phyloP scores from a whole-genome alignment of 2,329 filamentous ascomycete genomes.

The Cytospora leucostoma region DNA sequence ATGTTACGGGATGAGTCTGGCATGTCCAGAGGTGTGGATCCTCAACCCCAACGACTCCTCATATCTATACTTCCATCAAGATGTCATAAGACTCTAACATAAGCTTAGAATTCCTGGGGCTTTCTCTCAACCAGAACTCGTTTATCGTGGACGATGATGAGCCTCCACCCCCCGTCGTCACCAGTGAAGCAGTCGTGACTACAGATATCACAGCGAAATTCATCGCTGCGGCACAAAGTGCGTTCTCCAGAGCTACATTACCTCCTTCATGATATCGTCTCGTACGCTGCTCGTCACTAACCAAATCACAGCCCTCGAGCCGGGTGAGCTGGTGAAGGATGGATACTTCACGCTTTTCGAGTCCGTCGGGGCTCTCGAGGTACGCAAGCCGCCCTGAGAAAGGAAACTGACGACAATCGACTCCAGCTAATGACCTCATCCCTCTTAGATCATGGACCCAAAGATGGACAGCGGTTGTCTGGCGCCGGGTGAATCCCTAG shows the following conservation, averaged over 20 bases:
- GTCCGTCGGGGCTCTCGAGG: constrained; percentile 84
- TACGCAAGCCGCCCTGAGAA: constrained; percentile 34
- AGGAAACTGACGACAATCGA: not conserved
- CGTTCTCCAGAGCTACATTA: constrained; percentile 29
- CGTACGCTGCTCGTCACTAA: constrained; percentile 25
- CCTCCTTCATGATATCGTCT: constrained; percentile 2
- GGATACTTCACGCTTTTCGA: constrained; percentile 92
- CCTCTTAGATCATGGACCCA: constrained; percentile 86
- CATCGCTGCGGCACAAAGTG: constrained; percentile 54
- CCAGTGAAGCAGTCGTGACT: constrained; percentile 53
- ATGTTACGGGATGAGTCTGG: constrained; percentile 20
- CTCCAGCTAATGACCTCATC: constrained; percentile 6
- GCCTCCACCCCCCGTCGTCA: constrained; percentile 44
- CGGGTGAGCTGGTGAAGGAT: constrained; percentile 91
- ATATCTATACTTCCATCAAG: not conserved
- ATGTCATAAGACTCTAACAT: constrained; percentile 19
- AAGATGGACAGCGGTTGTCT: constrained; percentile 98
- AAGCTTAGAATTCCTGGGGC: constrained; percentile 42
- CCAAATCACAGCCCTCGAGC: constrained; percentile 61
- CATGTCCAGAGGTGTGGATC: constrained; percentile 23
- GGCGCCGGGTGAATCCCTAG: constrained; percentile 74
- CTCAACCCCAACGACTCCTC: constrained; percentile 7
- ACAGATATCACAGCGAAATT: constrained; percentile 62
- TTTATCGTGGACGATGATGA: constrained; percentile 26
- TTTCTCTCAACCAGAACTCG: constrained; percentile 42